Conservation (phyloP, 192 early-diverging fungal genomes). For the Rhizophagus clarus region DNA sequence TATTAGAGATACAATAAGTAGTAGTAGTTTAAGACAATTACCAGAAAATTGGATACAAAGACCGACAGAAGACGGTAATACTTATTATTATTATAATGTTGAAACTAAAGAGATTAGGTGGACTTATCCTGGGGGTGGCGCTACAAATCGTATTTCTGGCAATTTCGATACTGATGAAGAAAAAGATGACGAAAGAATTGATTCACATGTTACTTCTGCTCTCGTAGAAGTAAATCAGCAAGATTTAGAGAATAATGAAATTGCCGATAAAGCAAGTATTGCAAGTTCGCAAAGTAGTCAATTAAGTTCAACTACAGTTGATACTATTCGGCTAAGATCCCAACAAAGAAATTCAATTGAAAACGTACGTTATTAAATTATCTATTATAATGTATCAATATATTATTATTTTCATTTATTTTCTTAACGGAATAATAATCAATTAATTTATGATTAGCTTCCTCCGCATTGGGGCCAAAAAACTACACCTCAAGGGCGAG, state of each 20-base stretch:
- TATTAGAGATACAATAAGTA: not conserved
- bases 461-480: slow-evolving; percentile 55
- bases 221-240: not conserved
- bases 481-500: slow-evolving; percentile 43
- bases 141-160: not conserved
- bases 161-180: not conserved
- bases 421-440: no score
- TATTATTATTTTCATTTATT: no score
- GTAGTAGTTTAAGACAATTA: slow-evolving; percentile 10
- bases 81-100: slow-evolving; percentile 43
- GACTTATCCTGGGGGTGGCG: slow-evolving; percentile 35
- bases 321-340: slow-evolving; percentile 3
- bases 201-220: no score
- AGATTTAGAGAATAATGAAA: not conserved
- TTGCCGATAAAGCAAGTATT: slow-evolving; percentile 14
- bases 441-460: slow-evolving; percentile 5
- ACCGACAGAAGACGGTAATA: slow-evolving; percentile 42
- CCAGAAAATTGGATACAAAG: slow-evolving; percentile 34
- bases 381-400: no score
- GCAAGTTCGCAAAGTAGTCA: slow-evolving; percentile 15
- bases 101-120: slow-evolving; percentile 42
- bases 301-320: slow-evolving; percentile 18
- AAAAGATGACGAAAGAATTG: not conserved
- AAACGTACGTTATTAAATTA: not conserved
- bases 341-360: slow-evolving; percentile 15